phyloP scores from a whole-genome alignment of 2,329 filamentous ascomycete genomes.

The Ilyonectria mors-panacis region DNA sequence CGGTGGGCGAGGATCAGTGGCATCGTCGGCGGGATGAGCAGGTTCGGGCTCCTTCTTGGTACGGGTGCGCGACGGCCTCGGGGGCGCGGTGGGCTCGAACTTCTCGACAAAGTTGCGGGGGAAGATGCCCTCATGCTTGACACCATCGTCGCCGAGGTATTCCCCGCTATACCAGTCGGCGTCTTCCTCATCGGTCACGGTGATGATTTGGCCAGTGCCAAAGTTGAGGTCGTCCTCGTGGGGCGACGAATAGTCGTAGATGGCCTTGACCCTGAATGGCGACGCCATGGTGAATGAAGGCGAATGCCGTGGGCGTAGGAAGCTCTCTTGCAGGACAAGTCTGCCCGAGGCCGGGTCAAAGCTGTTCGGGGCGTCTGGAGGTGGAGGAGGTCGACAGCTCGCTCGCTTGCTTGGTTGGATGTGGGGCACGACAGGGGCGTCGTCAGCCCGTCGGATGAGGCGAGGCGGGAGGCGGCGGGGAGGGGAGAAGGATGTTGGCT shows the following conservation, averaged over 20 bases:
- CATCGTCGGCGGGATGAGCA: constrained; percentile 54
- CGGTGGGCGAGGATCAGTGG: constrained; percentile 54
- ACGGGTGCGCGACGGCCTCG: constrained; percentile 83
- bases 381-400: constrained; percentile 46
- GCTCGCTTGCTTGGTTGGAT: constrained; percentile 45
- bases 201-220: constrained; percentile 87
- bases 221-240: constrained; percentile 98
- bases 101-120: constrained; percentile 98
- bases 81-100: constrained; percentile 92
- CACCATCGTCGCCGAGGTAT: constrained; percentile 83
- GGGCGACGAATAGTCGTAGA: constrained; percentile 93
- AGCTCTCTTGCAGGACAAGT: constrained; percentile 49
- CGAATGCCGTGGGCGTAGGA: constrained; percentile 32
- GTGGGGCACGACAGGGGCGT: constrained; percentile 51
- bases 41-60: constrained; percentile 70
- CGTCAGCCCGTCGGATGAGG: constrained; percentile 49
- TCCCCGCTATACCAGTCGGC: constrained; percentile 94
- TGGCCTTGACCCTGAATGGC: constrained; percentile 93
- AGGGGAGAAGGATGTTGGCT: constrained; percentile 38
- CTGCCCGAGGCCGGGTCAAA: constrained; percentile 49
- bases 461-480: constrained; percentile 40
- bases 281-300: constrained; percentile 73
- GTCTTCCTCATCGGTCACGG: constrained; percentile 92
- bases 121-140: constrained; percentile 88
- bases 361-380: constrained; percentile 44